Percentiles rank a stretch among this genome's conserved stretches.
Conservation (phyloP, 495 filamentous ascomycete species). For the Aspergillus nanangensis region DNA sequence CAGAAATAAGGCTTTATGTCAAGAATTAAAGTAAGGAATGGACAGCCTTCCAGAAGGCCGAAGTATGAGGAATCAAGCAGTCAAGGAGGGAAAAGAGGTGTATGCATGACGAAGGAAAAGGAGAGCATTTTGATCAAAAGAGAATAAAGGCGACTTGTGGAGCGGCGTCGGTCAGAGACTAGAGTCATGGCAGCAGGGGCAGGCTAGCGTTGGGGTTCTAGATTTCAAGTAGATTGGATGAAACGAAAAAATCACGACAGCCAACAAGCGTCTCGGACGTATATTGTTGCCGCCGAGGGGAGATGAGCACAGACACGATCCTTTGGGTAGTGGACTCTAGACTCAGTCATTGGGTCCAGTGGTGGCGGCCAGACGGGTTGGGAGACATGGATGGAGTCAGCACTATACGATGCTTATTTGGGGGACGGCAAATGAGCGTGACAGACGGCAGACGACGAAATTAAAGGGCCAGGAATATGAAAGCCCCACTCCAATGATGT, state of each 20-base stretch:
- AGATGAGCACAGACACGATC: background rate
- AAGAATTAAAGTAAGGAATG: no score
- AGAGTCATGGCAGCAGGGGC: slow-evolving; percentile 19
- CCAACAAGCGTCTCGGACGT: slow-evolving; percentile 7
- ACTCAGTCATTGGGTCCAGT: slow-evolving; percentile 4
- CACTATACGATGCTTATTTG: slow-evolving; percentile 33
- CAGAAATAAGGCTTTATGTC: no score
- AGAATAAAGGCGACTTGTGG: slow-evolving; percentile 15
- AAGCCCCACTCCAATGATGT: background rate
- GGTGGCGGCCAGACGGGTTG: background rate
- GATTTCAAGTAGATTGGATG: slow-evolving; percentile 11
- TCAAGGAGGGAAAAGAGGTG: slow-evolving; percentile 11
- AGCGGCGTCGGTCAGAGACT: slow-evolving; percentile 8
- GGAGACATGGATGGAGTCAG: slow-evolving; percentile 4
- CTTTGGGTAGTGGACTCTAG: background rate
- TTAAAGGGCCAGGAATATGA: slow-evolving; percentile 1
- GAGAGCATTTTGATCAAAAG: slow-evolving; percentile 4
- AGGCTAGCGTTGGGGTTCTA: slow-evolving; percentile 11
- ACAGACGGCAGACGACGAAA: slow-evolving; percentile 19
- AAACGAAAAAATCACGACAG: slow-evolving; percentile 7
- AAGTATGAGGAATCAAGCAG: slow-evolving; percentile 15
- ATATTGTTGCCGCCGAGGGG: slow-evolving; percentile 9
- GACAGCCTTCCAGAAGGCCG: slow-evolving; percentile 48
- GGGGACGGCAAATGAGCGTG: slow-evolving; percentile 20
- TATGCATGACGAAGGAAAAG: slow-evolving; percentile 9